Base-by-base conservation (phyloP, 1,139 yeast species). In the Hyphopichia pseudoburtonii region DNA sequence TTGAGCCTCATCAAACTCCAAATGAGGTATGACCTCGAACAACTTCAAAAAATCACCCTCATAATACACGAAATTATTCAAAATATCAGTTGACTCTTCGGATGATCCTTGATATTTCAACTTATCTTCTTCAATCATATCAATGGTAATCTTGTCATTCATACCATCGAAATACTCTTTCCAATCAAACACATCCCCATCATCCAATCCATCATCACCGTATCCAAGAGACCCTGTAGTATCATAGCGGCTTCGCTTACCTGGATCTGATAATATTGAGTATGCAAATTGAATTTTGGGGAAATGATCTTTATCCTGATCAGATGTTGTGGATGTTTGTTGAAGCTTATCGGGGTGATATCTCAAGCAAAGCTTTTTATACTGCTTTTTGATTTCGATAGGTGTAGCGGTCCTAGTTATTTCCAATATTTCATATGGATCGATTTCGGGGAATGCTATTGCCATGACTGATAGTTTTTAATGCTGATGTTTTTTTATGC, bases 331-430 rank as follows among this genome's bases (percentile, higher is more conserved):
- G 28, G 38, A 25, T 33, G 24, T 18, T 42, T 76, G 78, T 40
- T 65, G 69, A 31, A 75, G 54, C 54, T 87, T 88, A 59, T 88
- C 96, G 0, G 96, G 96, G 56, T 88, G 96, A 44, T 76, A 74
- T 43, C 71, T 65, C 31, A 88, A 69, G 48, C 95, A 87, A 29
- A 78, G 64, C 44, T 76, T 78, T 48, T 89, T 78, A 58, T 88
- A 88, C 0, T 89, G 78, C 51, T 76, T 80, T 54, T 83, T 86
- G 48, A 88, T 75, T 14, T 75, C 82, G 1, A 74, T 61, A 1
- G 76, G 78, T 2, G 78, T 60, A 2, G 79, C 70, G 1, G 57
- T 52, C 17, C 44, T 48, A 2, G 52, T 50, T 1, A 78, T 73
- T 14, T 66, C 76, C 17, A 88, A 67, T 1, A 70, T 72, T 39